These are phyloP conservation scores for Colletotrichum siamense DNA, from an alignment of 2,329 filamentous ascomycete genomes.

Conservation along the genomic window DNA sequence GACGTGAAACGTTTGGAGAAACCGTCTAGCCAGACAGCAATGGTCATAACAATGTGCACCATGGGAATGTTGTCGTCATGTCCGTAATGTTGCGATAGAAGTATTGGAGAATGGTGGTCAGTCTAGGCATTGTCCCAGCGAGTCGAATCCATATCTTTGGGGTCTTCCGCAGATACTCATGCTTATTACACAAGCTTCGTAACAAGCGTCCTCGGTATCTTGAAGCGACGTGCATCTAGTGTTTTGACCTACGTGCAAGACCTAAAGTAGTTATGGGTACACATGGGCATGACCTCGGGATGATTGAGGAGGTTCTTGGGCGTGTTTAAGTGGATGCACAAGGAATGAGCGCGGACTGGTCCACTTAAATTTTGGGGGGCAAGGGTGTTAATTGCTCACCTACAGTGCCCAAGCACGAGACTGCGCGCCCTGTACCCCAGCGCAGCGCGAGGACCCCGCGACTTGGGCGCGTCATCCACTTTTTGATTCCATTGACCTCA, in stretches of 20 bases:
- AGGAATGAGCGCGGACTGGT: neutral
- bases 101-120: too few relatives aligned
- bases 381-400: neutral
- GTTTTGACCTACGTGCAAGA: neutral
- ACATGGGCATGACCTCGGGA: neutral
- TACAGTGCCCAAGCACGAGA: neutral
- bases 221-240: neutral
- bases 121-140: too few relatives aligned
- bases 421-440: neutral
- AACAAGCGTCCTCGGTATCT: neutral
- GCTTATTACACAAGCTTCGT: neutral
- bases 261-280: neutral
- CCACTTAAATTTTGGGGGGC: neutral
- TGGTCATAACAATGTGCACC: neutral
- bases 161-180: neutral
- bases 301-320: neutral
- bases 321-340: neutral
- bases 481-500: neutral
- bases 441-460: neutral
- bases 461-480: neutral
- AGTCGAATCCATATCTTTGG: neutral
- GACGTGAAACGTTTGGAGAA: neutral
- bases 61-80: neutral
- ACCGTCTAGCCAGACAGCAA: neutral
- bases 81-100: too few relatives aligned